Base-by-base conservation (phyloP, 176 grass and related monocot species). In the Bolboschoenus planiculmis region DNA sequence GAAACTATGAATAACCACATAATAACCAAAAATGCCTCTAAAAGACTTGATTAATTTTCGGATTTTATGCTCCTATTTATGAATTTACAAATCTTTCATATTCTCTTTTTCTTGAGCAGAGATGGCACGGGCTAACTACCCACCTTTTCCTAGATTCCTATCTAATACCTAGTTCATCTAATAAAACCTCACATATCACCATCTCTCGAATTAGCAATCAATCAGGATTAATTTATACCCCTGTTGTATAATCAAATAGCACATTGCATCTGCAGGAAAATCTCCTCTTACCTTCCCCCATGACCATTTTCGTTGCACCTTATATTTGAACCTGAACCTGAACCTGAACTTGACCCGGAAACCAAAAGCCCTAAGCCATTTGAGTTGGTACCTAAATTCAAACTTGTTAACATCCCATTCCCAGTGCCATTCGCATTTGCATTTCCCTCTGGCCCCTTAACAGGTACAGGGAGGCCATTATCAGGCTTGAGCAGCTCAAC, bases 1-100 rank as follows among this genome's bases (percentile, higher is more conserved):
- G 15, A 34, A 35, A 35, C 29, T 3, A 65, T 34, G n/a, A n/a
- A 16, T 4, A 1, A 68, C 16, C 64, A 51, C 10, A 78, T 9
- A 57, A 55, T 10, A 60, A 44, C 20, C 10, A 53, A 83, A 81
- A 88, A 60, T 84, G 56, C 79, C 74, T 78, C 78, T 77, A 1
- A 46, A 74, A 26, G 24, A 16, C 56, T 84, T 72, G 74, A 90
- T 90, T 71, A 73, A 88, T 43, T 81, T 84, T 84, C 63, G 20
- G 72, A 88, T 54, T 48, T 78, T 73, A 72, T 81, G 59, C 53
- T 75, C 88, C 68, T 26, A 63, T 81, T 88, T 85, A 62, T 87
- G 64, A 85, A 88, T 91, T 82, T 87, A 89, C 87, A 93, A 84
- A 64, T 83, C 42, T 61, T 80, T 86, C 72, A 56, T 83, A 89